A percentile compares a stretch with the other conserved stretches of the same genome.
Conservation (phyloP, 2,329 filamentous ascomycete genomes). For the Fragosphaeria purpurea region DNA sequence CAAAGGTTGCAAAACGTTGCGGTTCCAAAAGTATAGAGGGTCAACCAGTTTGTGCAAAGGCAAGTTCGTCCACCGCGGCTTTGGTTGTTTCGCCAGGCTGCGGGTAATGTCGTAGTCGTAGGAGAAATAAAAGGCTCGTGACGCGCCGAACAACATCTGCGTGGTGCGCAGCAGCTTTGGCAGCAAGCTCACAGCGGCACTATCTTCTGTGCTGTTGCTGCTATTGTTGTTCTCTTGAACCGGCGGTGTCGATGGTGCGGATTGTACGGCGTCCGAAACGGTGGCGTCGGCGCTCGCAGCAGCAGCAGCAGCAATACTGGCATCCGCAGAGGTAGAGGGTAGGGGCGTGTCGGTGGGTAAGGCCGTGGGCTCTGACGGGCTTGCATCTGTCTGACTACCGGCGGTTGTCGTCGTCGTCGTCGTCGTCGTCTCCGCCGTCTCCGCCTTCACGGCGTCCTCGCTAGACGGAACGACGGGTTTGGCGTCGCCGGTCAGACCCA, state of each 20-base stretch:
- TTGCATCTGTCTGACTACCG: not conserved
- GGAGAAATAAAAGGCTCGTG: slow-evolving; percentile 84
- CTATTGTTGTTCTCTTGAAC: not conserved
- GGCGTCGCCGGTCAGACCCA: slow-evolving; percentile 53
- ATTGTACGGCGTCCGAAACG: not conserved
- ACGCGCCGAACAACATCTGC: slow-evolving; percentile 72
- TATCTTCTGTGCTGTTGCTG: slow-evolving; percentile 10
- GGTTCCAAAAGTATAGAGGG: slow-evolving; percentile 85
- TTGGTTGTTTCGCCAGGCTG: slow-evolving; percentile 34
- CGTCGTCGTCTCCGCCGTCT: slow-evolving; percentile 10
- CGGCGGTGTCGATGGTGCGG: not conserved
- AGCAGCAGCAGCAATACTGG: not conserved
- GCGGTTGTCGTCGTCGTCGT: not conserved
- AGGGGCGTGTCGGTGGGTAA: not conserved
- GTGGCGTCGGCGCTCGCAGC: not conserved
- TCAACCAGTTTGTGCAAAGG: slow-evolving; percentile 67
- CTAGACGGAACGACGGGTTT: slow-evolving; percentile 21
- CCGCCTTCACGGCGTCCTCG: not conserved
- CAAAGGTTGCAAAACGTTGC: slow-evolving; percentile 62
- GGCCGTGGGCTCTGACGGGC: not conserved
- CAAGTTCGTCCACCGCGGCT: slow-evolving; percentile 31
- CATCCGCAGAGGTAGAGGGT: not conserved
- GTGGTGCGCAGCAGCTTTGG: slow-evolving; percentile 79
- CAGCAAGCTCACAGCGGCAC: slow-evolving; percentile 48
- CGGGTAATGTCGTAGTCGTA: slow-evolving; percentile 90